Percentiles rank a stretch among this genome's conserved stretches.
Conservation (phyloP, 2,329 filamentous ascomycete genomes). For the Penicillium sp. region DNA sequence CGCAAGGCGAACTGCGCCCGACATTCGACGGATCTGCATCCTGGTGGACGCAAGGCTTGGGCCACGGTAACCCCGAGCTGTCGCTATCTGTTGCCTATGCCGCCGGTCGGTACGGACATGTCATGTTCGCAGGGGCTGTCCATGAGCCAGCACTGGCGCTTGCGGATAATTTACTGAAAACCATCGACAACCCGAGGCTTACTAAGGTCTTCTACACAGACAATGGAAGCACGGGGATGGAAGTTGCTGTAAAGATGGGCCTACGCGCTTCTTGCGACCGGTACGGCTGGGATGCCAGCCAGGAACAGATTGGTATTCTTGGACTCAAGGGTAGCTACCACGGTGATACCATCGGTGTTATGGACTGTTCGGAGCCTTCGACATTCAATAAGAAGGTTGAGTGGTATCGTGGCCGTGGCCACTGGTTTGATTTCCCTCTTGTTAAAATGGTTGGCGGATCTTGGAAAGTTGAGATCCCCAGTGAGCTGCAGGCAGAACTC, state of each 20-base stretch:
- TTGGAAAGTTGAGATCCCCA: constrained; percentile 63
- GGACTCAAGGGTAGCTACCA: constrained; percentile 80
- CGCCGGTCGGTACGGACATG: constrained; percentile 78
- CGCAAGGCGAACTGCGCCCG: constrained; percentile 51
- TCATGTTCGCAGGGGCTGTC: constrained; percentile 81
- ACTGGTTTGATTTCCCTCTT: constrained; percentile 77
- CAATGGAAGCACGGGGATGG: constrained; percentile 78
- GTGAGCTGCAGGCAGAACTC: constrained; percentile 47
- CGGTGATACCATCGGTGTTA: constrained; percentile 82
- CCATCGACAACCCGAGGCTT: constrained; percentile 62
- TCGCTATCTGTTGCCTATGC: constrained; percentile 75
- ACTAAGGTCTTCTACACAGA: constrained; percentile 77
- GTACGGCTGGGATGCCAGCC: constrained; percentile 62
- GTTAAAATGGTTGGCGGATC: constrained; percentile 63
- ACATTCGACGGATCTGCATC: constrained; percentile 82
- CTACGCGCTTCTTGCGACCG: constrained; percentile 65
- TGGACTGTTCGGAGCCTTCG: constrained; percentile 78
- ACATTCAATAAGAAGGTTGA: constrained; percentile 79
- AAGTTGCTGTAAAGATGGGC: constrained; percentile 84
- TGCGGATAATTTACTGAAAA: constrained; percentile 61
- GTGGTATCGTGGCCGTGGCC: constrained; percentile 76
- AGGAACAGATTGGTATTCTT: constrained; percentile 62
- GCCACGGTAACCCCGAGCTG: constrained; percentile 70
- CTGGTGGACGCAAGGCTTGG: constrained; percentile 89
- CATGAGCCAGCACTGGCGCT: constrained; percentile 72